A percentile compares a stretch with the other conserved stretches of the same genome.
Evolutionary conservation across 2,329 filamentous ascomycete species (phyloP).

Genomic region (Atkinsonella texensis): DNA sequence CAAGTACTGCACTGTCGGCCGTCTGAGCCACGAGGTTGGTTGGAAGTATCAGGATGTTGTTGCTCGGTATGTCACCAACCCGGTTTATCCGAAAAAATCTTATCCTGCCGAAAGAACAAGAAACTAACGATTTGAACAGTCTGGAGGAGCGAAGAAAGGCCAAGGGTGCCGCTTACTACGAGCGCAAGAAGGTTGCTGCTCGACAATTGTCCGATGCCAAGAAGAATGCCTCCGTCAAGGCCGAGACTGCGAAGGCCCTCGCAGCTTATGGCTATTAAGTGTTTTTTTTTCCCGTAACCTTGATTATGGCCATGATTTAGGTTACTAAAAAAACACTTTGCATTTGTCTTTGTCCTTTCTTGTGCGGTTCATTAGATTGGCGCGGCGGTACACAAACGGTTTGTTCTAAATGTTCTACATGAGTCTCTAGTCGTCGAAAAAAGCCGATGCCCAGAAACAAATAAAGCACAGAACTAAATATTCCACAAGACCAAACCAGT

Average conservation of each 20-base stretch:
- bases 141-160: slow-evolving; percentile 99
- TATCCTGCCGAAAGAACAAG: not conserved
- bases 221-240: slow-evolving; percentile 79
- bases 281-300: slow-evolving; percentile 1
- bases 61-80: slow-evolving; percentile 56
- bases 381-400: slow-evolving; percentile 35
- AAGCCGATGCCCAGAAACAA: slow-evolving; percentile 16
- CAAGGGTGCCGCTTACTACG: slow-evolving; percentile 98
- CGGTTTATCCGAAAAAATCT: too few species aligned
- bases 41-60: slow-evolving; percentile 99
- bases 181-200: slow-evolving; percentile 95
- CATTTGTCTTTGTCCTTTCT: slow-evolving; percentile 32
- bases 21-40: slow-evolving; percentile 97
- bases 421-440: slow-evolving; percentile 20
- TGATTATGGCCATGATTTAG: slow-evolving; percentile 15
- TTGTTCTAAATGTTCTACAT: slow-evolving; percentile 23
- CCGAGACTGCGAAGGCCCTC: slow-evolving; percentile 79
- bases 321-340: slow-evolving; percentile 17
- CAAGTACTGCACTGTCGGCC: slow-evolving; percentile 99
- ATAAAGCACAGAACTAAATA: slow-evolving; percentile 20
- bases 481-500: not conserved
- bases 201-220: slow-evolving; percentile 86
- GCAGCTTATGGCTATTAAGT: slow-evolving; percentile 80
- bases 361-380: slow-evolving; percentile 42
- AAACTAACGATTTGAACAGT: slow-evolving; percentile 36